phyloP scores from a whole-genome alignment of 805 yeast species.

The Candida coquimbonensis region DNA sequence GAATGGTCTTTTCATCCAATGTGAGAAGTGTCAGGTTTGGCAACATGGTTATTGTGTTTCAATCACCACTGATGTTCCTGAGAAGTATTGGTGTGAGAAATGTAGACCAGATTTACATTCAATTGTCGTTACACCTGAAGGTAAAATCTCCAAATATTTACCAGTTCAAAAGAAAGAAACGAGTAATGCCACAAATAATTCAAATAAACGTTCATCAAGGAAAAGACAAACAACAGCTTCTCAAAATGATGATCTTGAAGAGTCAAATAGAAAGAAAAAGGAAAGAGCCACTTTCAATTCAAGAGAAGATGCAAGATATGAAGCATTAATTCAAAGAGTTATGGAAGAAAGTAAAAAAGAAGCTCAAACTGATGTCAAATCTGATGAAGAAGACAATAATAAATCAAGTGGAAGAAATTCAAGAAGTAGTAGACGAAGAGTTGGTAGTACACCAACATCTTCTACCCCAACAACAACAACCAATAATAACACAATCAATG shows the following conservation, averaged over 20 bases:
- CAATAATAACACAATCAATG: conserved; percentile 4
- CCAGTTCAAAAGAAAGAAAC: conserved; percentile 32
- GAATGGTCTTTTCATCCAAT: conserved; percentile 68
- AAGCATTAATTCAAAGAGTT: conserved; percentile 33
- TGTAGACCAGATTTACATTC: conserved; percentile 84
- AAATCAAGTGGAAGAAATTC: conserved; percentile 1
- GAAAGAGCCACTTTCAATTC: conserved; percentile 33
- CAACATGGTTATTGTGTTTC: conserved; percentile 98
- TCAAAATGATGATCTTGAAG: conserved; percentile 7
- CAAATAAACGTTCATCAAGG: conserved; percentile 19
- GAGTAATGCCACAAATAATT: too few relatives aligned
- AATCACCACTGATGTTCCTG: conserved; percentile 63
- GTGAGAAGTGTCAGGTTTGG: conserved; percentile 93
- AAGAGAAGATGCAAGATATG: conserved; percentile 38
- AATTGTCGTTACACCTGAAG: conserved; percentile 39
- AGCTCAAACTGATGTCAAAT: conserved; percentile 17
- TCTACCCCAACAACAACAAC: conserved; percentile 2
- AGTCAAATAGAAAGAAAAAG: conserved; percentile 20
- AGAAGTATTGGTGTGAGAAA: conserved; percentile 89
- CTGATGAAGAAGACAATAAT: conserved; percentile 7
- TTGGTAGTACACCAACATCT: neutral
- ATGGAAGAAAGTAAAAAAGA: conserved; percentile 33
- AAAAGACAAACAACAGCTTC: conserved; percentile 10
- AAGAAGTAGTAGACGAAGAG: conserved; percentile 9
- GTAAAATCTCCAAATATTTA: conserved; percentile 41